Conservation (phyloP, 768 basidiomycete species). For the Podaxis sp. region DNA sequence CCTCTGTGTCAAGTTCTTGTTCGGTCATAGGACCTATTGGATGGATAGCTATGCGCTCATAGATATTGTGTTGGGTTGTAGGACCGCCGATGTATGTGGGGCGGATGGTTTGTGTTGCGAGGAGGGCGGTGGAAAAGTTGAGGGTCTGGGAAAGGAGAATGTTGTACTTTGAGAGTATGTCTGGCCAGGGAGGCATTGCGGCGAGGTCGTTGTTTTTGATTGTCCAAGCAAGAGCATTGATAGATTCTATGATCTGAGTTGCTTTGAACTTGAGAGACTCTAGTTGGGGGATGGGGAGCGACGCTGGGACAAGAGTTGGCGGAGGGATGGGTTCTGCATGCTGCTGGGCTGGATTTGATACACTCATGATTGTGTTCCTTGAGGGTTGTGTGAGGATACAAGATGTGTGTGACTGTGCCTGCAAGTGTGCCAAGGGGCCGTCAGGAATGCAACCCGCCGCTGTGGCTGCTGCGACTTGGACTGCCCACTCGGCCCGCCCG, state of each 20-base stretch:
- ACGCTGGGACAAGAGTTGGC: constrained; percentile 18
- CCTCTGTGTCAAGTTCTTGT: constrained; percentile 67
- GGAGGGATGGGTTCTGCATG: not conserved
- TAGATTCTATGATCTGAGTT: constrained; percentile 78
- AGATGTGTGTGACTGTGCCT: not conserved
- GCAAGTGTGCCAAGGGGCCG: not conserved
- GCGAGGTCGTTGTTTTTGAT: constrained; percentile 59
- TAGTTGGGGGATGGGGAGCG: constrained; percentile 64
- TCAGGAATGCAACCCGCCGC: too few relatives aligned
- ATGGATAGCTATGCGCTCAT: constrained; percentile 69
- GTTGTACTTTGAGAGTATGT: constrained; percentile 84
- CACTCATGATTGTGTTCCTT: not conserved
- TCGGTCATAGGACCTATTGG: constrained; percentile 60
- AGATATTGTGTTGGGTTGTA: constrained; percentile 40
- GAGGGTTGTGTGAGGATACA: not conserved
- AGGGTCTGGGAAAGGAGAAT: constrained; percentile 82
- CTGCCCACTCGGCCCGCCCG: not conserved
- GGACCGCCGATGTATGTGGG: constrained; percentile 5
- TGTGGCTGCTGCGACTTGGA: not conserved
- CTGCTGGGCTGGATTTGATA: not conserved
- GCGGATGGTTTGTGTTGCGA: constrained; percentile 25
- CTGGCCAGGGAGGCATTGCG: constrained; percentile 80
- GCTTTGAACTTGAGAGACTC: constrained; percentile 79
- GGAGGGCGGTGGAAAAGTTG: constrained; percentile 66
- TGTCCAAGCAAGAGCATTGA: constrained; percentile 60